phyloP scores from a whole-genome alignment of 2,329 filamentous ascomycete genomes.

The Niveomyces coronatus region DNA sequence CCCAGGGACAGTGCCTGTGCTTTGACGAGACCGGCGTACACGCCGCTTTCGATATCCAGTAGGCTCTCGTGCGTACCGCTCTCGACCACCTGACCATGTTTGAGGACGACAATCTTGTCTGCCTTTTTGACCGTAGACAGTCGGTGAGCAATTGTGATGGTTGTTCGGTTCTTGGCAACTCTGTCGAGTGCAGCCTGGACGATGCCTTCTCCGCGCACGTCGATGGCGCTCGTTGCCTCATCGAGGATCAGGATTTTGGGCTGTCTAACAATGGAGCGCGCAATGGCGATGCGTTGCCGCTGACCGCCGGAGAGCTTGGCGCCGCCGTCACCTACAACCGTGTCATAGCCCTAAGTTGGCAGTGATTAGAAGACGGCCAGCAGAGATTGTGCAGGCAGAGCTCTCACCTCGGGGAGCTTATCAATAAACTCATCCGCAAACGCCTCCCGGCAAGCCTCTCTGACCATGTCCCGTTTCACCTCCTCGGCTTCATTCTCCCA shows the following conservation, averaged over 20 bases:
- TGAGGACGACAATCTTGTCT: constrained; percentile 67
- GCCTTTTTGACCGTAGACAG: constrained; percentile 68
- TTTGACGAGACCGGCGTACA: constrained; percentile 58
- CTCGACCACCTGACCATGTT: constrained; percentile 61
- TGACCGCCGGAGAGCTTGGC: constrained; percentile 77
- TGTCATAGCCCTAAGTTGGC: constrained; percentile 48
- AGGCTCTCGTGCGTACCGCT: constrained; percentile 67
- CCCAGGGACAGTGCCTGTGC: constrained; percentile 49
- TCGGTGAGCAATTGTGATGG: constrained; percentile 64
- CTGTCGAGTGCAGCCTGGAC: constrained; percentile 52
- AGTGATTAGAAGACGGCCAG: background rate
- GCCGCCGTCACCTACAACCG: constrained; percentile 65
- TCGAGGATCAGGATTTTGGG: constrained; percentile 66
- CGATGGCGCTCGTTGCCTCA: constrained; percentile 62
- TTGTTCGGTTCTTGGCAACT: constrained; percentile 53
- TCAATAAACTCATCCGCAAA: constrained; percentile 62
- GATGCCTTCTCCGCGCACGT: constrained; percentile 43
- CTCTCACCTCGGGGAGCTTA: constrained; percentile 43
- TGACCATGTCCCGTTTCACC: constrained; percentile 48
- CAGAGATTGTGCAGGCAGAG: constrained; percentile 3
- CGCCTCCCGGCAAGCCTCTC: constrained; percentile 53
- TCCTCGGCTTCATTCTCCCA: constrained; percentile 44
- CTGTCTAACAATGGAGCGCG: constrained; percentile 61
- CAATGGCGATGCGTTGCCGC: constrained; percentile 72
- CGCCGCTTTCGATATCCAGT: constrained; percentile 45